These are phyloP conservation scores for Rhynchosporium agropyri DNA, from an alignment of 2,329 filamentous ascomycete species.

Conservation along the genomic window DNA sequence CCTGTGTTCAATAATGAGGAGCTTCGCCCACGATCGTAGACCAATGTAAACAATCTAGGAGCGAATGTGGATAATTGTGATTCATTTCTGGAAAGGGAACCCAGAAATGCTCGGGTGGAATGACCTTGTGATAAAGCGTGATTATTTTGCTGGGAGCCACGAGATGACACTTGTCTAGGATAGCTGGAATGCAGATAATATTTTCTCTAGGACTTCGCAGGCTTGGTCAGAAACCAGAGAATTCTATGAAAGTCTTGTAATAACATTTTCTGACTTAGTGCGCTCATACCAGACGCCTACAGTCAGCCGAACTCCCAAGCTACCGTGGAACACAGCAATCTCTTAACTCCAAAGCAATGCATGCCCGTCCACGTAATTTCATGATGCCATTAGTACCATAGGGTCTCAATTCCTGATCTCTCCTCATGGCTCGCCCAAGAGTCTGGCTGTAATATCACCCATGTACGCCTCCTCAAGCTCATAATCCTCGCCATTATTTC, in stretches of 20 bases:
- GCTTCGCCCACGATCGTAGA: too few species aligned
- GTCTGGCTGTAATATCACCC: conserved; percentile 82
- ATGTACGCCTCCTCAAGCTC: conserved; percentile 88
- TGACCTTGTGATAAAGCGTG: too few species aligned
- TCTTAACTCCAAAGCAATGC: conserved; percentile 16
- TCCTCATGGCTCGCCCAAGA: conserved; percentile 71
- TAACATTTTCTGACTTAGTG: not conserved
- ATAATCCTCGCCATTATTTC: conserved; percentile 26
- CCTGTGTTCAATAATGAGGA: too few species aligned
- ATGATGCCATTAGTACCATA: conserved; percentile 2
- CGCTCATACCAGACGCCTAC: conserved; percentile 6
- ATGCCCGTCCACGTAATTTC: conserved; percentile 5
- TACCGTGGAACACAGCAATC: conserved; percentile 4
- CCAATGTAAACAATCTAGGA: too few species aligned
- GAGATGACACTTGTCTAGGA: not conserved
- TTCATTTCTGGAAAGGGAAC: too few species aligned
- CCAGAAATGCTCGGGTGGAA: too few species aligned
- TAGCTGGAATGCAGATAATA: not conserved
- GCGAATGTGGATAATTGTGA: too few species aligned
- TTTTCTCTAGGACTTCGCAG: not conserved
- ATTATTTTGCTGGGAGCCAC: too few species aligned
- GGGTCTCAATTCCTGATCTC: not conserved
- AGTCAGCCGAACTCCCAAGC: not conserved
- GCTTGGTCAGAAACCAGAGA: not conserved
- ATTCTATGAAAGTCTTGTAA: not conserved